Conservation (phyloP, 495 filamentous ascomycete genomes). For the Tuber umbilicatum region DNA sequence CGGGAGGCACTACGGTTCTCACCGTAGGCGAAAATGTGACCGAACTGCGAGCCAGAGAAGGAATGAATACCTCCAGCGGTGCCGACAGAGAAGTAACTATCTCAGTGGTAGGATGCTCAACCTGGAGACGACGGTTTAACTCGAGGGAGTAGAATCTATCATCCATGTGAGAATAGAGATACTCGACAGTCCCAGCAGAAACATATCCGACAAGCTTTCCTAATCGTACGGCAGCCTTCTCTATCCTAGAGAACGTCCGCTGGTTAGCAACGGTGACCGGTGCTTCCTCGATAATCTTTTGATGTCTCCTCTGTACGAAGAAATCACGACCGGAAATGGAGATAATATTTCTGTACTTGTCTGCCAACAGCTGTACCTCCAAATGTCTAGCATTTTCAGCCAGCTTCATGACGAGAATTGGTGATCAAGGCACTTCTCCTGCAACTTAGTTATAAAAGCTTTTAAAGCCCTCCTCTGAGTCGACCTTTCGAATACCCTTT, state of each 20-base stretch:
- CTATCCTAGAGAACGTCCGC: conserved; percentile 87
- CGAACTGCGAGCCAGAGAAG: conserved; percentile 97
- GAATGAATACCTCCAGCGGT: conserved; percentile 94
- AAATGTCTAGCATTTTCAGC: conserved; percentile 92
- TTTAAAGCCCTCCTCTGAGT: conserved; percentile 74
- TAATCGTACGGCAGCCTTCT: conserved; percentile 88
- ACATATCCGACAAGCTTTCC: conserved; percentile 94
- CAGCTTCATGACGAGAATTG: conserved; percentile 99
- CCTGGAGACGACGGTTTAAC: conserved; percentile 94
- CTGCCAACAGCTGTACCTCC: conserved; percentile 92
- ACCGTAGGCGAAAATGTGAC: conserved; percentile 98
- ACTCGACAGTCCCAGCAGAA: conserved; percentile 96
- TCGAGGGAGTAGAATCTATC: conserved; percentile 99
- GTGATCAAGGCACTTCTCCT: conserved; percentile 96
- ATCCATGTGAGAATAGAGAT: conserved; percentile 94
- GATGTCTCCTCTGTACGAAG: conserved; percentile 95
- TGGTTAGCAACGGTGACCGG: conserved; percentile 91
- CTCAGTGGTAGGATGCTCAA: conserved; percentile 98
- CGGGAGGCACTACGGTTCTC: conserved; percentile 91
- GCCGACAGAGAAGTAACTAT: conserved; percentile 99
- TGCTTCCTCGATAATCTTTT: conserved; percentile 99
- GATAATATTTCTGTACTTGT: conserved; percentile 99
- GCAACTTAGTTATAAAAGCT: conserved; percentile 87
- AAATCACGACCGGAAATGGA: conserved; percentile 97
- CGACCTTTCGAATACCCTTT: conserved; percentile 97